Conservation (phyloP, 2,329 filamentous ascomycete genomes). For the Aureobasidium sp. region DNA sequence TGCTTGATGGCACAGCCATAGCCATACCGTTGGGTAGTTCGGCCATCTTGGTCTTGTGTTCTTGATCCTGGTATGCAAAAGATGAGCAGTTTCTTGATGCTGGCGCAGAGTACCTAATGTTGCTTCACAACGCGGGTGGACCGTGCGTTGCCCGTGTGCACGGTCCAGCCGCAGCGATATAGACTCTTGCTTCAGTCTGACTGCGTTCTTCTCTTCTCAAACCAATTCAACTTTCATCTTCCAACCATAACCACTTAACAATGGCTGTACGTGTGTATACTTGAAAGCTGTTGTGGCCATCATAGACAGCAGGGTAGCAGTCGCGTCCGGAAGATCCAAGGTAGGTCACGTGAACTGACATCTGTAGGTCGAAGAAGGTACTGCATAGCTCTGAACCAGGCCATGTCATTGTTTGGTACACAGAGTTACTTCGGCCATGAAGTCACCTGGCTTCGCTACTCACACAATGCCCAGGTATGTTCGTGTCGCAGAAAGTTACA, state of each 20-base stretch:
- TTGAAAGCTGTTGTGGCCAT: too few relatives aligned
- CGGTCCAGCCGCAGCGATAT: too few relatives aligned
- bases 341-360: neutral
- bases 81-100: too few relatives aligned
- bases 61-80: neutral
- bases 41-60: conserved; percentile 18
- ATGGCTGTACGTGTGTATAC: too few relatives aligned
- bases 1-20: conserved; percentile 11
- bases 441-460: neutral
- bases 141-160: too few relatives aligned
- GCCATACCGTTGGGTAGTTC: conserved; percentile 21
- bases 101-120: too few relatives aligned
- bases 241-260: too few relatives aligned
- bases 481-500: neutral
- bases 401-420: neutral
- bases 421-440: neutral
- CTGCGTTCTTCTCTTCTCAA: too few relatives aligned
- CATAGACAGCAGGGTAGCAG: too few relatives aligned
- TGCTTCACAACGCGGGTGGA: too few relatives aligned
- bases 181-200: too few relatives aligned
- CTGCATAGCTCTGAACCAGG: neutral
- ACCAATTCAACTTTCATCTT: too few relatives aligned
- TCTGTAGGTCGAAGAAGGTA: neutral
- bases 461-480: neutral
- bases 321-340: neutral